Evolutionary conservation across 257 asterid species (phyloP).

Genomic region (Knoxia roxburghii): DNA sequence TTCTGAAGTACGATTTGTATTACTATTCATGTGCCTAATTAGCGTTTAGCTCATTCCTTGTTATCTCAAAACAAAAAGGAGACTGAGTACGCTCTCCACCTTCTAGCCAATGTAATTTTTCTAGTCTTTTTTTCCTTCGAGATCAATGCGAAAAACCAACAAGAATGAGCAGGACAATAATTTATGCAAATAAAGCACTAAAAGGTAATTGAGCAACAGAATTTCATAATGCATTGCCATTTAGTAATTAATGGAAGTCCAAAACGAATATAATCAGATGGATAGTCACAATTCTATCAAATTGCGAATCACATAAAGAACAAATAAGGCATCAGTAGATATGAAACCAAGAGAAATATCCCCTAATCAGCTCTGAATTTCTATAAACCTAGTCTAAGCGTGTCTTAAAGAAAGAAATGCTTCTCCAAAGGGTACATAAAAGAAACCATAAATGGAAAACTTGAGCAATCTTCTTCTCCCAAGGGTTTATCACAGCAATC

Average conservation of each 20-base stretch:
- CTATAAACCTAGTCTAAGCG: neutral
- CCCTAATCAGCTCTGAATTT: neutral
- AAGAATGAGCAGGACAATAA: neutral
- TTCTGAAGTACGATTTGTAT: neutral
- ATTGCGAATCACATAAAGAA: neutral
- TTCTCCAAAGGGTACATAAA: neutral
- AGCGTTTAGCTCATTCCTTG: neutral
- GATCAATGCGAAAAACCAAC: neutral
- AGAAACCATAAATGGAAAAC: neutral
- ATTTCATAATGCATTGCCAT: neutral
- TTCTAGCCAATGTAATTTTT: neutral
- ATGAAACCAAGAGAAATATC: neutral
- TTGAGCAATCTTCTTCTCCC: neutral
- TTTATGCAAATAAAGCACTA: neutral
- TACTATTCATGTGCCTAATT: neutral
- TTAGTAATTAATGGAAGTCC: neutral
- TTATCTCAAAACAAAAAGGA: too few species aligned
- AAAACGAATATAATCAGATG: neutral
- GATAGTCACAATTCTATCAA: neutral
- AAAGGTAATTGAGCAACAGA: neutral
- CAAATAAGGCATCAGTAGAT: neutral
- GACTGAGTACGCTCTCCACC: neutral
- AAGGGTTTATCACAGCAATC: neutral
- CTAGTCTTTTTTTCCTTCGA: neutral
- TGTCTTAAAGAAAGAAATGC: neutral